Base-by-base conservation (phyloP, 257 asterid genomes). In the Solanum chiquidenum region DNA sequence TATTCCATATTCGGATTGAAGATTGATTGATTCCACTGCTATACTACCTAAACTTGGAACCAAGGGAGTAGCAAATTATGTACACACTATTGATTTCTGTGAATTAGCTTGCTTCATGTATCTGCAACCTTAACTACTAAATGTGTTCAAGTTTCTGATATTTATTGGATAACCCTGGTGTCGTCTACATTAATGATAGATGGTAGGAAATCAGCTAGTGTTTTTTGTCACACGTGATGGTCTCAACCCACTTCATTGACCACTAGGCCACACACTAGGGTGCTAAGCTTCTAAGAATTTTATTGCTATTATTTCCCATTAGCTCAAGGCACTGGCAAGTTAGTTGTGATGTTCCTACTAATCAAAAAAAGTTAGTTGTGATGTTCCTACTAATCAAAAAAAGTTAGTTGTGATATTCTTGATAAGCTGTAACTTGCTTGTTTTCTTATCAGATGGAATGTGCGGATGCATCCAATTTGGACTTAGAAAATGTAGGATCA, bases 381-480 rank as follows among this genome's bases (percentile, higher is more conserved):
- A 14, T 27, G 6, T 79, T 44, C 58, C 27, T 33, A 72, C 7
- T 33, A 20, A 72, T 55, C 0, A 18, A 55, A 16, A 18, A 18
- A 8, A 55, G 62, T 27, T 27, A 77, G 85, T 80, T 80, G 40
- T 79, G 66, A 44, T 49, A 20, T 49, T 80, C 62, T 29, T 49
- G 66, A 80, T 66, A 80, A 80, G 29, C 42, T 80, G 85, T 80
- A 49, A 49, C 29, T 29, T 76, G 58, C 52, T 68, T 85, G 87
- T 85, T 85, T 40, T 20, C 79, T 69, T 44, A 80, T 87, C 85
- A 89, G 90, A 87, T 90, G 91, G 92, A 88, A 69, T 40, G 83
- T 60, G 86, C 74, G 76, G 79, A 42, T 34, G 89, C 88, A 85
- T 83, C 89, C 75, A 87, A 84, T 77, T 4, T 72, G 74, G 86